Evolutionary conservation across 1,284 basidiomycete genomes (phyloP), one percentile per base, ranked within the genome.

Genomic region (Pholiota adiposa): DNA sequence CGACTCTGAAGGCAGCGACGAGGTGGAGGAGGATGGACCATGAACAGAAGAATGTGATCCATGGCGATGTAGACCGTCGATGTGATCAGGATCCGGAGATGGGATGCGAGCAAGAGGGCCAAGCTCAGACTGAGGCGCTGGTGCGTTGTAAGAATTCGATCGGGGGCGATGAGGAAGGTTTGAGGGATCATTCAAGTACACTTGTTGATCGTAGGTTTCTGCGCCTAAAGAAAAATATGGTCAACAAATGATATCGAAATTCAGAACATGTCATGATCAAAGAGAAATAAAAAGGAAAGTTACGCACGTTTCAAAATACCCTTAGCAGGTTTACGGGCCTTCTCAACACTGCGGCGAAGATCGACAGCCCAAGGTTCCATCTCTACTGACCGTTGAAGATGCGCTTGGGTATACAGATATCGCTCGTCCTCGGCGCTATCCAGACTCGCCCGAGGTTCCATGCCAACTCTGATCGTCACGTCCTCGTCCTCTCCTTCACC

Each of bases 231-330:
- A 49, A 57, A 52, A 12, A 19, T 1, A 27, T 8, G 11, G 36
- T 63, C 25, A 62, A 54, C 31, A 59, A 19, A 54, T 21, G 8
- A 21, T 11, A 54, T 11, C 6, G 23, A 31, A 14, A 33, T 16
- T 57, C 44, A 63, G 73, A 29, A 23, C 1, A 36, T 12, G 29
- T 65, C 57, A 31, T n/a, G 59, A 59, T 33, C 0, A 23, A 31
- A 33, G 29, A 33, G 6, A 19, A 31, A 18, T 7, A 21, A 31
- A 40, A 49, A 3, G 83, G 29, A 31, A 31, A 31, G 11, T 4
- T 4, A 31, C 89, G 70, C 70, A 95, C 95, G 79, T 83, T 97
- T 98, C 64, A 98, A 77, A 65, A 98, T 98, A 36, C 96, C 92
- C 75, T 86, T 93, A 46, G 87, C 79, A 6, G 96, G 94, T 66